Evolutionary conservation across 2,329 filamentous ascomycete genomes (phyloP).

Genomic region (Colletotrichum sp.): DNA sequence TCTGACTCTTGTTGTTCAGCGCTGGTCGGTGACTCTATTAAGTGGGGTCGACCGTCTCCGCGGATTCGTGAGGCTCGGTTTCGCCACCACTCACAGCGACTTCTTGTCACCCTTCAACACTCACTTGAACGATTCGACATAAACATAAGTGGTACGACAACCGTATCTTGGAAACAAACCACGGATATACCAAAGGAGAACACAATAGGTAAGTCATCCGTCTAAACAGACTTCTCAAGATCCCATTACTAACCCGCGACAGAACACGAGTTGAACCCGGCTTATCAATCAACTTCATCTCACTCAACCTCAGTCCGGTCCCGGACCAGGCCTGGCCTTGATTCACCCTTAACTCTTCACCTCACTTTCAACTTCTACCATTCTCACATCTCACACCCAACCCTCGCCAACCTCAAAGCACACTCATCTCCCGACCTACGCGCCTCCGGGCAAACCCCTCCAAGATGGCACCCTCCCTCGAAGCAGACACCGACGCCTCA

Average conservation of each 20-base stretch:
- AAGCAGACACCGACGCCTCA: conserved; percentile 74
- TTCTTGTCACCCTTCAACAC: not conserved
- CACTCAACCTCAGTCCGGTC: conserved; percentile 4
- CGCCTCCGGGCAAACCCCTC: not conserved
- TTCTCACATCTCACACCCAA: not conserved
- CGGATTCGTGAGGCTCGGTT: not conserved
- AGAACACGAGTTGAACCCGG: not conserved
- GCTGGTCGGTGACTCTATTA: conserved; percentile 6
- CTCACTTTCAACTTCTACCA: not conserved
- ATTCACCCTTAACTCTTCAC: not conserved
- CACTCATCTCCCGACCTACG: not conserved
- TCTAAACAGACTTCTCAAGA: no score
- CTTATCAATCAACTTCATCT: conserved; percentile 20
- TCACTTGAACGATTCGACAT: not conserved
- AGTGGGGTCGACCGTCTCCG: not conserved
- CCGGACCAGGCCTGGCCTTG: not conserved
- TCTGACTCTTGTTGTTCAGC: not conserved
- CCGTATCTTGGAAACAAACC: not conserved
- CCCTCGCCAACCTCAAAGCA: not conserved
- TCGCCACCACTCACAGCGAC: conserved; percentile 17
- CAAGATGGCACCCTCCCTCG: conserved; percentile 80
- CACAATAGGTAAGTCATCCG: not conserved
- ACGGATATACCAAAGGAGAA: not conserved
- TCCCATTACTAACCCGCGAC: not conserved
- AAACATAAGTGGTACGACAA: not conserved